phyloP scores from a whole-genome alignment of 1,139 yeast species.

The Insectozyma bohioensis region DNA sequence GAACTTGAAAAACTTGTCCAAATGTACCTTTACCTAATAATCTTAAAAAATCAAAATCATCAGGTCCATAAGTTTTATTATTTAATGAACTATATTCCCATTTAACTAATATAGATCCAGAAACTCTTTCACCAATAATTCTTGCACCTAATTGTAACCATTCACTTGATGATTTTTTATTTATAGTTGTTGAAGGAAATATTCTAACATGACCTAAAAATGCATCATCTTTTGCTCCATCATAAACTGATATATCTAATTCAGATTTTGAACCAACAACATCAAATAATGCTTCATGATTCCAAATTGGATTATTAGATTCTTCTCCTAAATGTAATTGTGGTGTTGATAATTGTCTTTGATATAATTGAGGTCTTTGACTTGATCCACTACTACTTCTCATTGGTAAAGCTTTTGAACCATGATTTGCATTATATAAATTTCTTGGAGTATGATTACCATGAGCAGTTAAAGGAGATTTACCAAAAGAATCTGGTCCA shows the following conservation, averaged over 20 bases:
- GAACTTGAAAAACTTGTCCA: slow-evolving; percentile 96
- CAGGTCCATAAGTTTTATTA: slow-evolving; percentile 83
- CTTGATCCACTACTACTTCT: slow-evolving; percentile 7
- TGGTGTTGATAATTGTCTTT: slow-evolving; percentile 67
- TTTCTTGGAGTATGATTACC: slow-evolving; percentile 11
- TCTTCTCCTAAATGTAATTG: slow-evolving; percentile 41
- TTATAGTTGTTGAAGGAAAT: slow-evolving; percentile 56
- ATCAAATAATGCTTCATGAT: slow-evolving; percentile 88
- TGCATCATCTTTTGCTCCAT: slow-evolving; percentile 75
- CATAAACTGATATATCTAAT: slow-evolving; percentile 85
- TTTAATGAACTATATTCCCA: slow-evolving; percentile 69
- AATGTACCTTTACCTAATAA: slow-evolving; percentile 94
- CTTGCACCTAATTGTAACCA: slow-evolving; percentile 80
- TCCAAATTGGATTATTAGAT: slow-evolving; percentile 74
- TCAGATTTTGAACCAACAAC: slow-evolving; percentile 82
- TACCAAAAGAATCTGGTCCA: slow-evolving; percentile 68
- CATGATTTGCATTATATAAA: slow-evolving; percentile 16
- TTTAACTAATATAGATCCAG: slow-evolving; percentile 73
- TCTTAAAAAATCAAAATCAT: slow-evolving; percentile 87
- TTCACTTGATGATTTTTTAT: slow-evolving; percentile 41
- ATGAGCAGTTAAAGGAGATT: slow-evolving; percentile 33
- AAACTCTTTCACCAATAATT: slow-evolving; percentile 70
- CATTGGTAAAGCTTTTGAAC: slow-evolving; percentile 20
- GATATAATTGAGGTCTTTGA: slow-evolving; percentile 49
- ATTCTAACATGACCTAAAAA: slow-evolving; percentile 84